phyloP scores from a whole-genome alignment of 768 basidiomycete genomes.

The Pleurotus djamor region DNA sequence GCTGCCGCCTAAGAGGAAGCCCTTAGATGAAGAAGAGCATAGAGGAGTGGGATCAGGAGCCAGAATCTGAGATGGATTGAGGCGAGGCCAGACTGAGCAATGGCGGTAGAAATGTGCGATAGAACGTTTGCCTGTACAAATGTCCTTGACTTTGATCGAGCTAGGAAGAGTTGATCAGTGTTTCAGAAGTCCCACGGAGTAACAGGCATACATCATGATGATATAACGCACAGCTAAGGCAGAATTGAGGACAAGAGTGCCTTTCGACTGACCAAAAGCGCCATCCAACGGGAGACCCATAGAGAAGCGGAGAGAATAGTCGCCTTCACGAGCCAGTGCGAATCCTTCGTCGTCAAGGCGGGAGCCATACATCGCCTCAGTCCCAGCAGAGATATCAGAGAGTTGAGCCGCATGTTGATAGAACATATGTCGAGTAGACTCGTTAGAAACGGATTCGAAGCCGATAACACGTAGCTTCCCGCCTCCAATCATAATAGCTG shows the following conservation, averaged over 20 bases:
- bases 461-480: conserved; percentile 84
- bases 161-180: conserved; percentile 27
- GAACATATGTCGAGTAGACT: conserved; percentile 71
- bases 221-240: conserved; percentile 78
- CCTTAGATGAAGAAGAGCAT: conserved; percentile 50
- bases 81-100: conserved; percentile 76
- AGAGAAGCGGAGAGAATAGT: conserved; percentile 69
- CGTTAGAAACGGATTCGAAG: conserved; percentile 68
- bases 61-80: conserved; percentile 61
- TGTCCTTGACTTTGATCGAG: conserved; percentile 74
- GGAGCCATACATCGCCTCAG: conserved; percentile 40
- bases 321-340: conserved; percentile 59
- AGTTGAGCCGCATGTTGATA: conserved; percentile 70
- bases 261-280: conserved; percentile 53
- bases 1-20: conserved; percentile 59
- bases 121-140: conserved; percentile 55
- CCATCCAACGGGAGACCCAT: conserved; percentile 62
- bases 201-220: conserved; percentile 58
- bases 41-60: conserved; percentile 59
- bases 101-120: conserved; percentile 90
- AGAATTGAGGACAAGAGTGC: conserved; percentile 49
- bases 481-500: conserved; percentile 61
- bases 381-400: conserved; percentile 43
- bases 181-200: neutral
- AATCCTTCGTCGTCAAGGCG: conserved; percentile 61